Evolutionary conservation across 2,329 filamentous ascomycete species (phyloP), one percentile per base, ranked within the genome.

Genomic region (Sclerotinia borealis): DNA sequence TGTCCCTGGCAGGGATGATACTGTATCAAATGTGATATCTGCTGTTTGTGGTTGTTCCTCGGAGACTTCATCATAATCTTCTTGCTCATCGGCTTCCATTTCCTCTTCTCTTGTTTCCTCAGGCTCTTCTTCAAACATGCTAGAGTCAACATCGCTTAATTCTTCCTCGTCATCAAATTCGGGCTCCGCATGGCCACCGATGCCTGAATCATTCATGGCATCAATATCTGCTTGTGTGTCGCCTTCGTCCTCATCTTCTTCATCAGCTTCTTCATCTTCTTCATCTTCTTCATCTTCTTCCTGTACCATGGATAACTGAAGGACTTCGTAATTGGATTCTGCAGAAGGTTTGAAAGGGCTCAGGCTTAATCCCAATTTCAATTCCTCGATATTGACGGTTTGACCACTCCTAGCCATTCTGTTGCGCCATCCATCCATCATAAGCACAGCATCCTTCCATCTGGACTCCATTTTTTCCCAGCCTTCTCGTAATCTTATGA

Each of bases 401-500:
- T 86, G 83, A 6, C 88, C 89, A 67, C 84, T 87, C 59, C 81
- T 82, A 19, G 85, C 85, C 84, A 96, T 92, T 48, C 91, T 84
- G 74, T 86, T 89, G 65, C 93, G 87, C 93, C 95, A 98, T 39
- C 90, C 87, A 68, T 97, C 91, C 79, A 99, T 96, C 77, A 99
- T 85, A 41, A 86, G 83, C 15, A 98, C 87, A 1, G 95, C 91
- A 73, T 98, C 93, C 68, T 86, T 88, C 92, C 95, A 96, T 59
- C 92, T 85, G 27, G 80, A 83, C 75, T 98, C 93, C 91, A 98
- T 96, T 76, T 90, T 92, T 74, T 96, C 90, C 89, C 93, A 96
- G 19, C 93, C 92, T 62, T 89, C 85, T 61, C 91, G 86, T 54
- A 99, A 80, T 59, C 91, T 85, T 59, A 84, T 82, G 68, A 99